Evolutionary conservation across 2,329 filamentous ascomycete genomes (phyloP).

Genomic region (Claviceps spartinae): DNA sequence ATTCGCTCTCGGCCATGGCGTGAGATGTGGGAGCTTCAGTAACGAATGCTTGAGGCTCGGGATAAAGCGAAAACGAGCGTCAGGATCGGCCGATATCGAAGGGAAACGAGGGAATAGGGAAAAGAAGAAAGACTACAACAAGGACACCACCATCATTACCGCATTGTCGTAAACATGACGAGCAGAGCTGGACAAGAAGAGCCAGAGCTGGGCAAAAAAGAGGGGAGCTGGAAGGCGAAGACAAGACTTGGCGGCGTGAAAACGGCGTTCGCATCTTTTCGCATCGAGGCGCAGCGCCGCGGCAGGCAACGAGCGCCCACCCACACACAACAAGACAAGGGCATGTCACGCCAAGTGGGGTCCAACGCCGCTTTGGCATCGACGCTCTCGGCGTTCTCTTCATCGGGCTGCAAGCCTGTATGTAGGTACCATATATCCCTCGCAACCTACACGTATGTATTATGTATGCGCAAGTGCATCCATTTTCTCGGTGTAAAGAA

Average conservation of each 20-base stretch:
- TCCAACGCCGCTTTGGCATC: neutral
- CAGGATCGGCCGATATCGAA: neutral
- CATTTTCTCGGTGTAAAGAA: too few relatives aligned
- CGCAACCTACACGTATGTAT: too few relatives aligned
- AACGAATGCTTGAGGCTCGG: neutral
- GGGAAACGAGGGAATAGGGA: neutral
- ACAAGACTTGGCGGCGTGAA: neutral
- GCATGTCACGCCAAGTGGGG: neutral
- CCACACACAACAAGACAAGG: neutral
- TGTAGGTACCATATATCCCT: too few relatives aligned
- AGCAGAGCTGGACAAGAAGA: neutral
- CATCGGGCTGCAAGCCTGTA: too few relatives aligned
- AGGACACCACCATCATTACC: neutral
- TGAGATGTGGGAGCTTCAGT: neutral
- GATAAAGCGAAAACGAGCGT: neutral
- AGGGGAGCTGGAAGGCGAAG: too few relatives aligned
- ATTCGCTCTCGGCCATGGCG: slow-evolving; percentile 3
- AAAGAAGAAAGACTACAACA: neutral
- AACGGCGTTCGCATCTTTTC: neutral
- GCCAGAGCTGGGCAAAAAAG: too few relatives aligned
- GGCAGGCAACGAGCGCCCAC: neutral
- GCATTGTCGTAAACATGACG: neutral
- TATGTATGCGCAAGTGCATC: too few relatives aligned
- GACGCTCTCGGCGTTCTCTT: neutral
- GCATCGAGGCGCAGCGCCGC: neutral